Percentiles rank a stretch among this genome's conserved stretches.
These are phyloP conservation scores for Volvariella volvacea DNA, from an alignment of 1,284 basidiomycete species.

Conservation along the genomic window DNA sequence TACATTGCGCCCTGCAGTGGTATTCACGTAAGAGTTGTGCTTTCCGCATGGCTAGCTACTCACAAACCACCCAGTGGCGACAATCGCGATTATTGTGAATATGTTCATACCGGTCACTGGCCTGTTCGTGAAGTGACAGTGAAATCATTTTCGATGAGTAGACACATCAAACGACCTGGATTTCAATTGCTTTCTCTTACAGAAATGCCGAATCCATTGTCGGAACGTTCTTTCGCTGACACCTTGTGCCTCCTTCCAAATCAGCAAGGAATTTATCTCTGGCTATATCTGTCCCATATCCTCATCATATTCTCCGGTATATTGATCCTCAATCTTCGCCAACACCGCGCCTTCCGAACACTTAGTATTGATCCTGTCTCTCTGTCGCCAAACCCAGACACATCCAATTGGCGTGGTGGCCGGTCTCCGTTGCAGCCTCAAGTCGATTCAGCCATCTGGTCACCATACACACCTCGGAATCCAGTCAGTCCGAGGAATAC, in stretches of 20 bases:
- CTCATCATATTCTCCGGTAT: constrained; percentile 24
- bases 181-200: constrained; percentile 77
- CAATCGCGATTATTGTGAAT: constrained; percentile 86
- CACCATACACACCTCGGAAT: constrained; percentile 14
- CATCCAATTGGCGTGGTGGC: background rate
- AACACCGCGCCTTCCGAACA: background rate
- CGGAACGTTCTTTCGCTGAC: constrained; percentile 36
- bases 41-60: too few relatives aligned
- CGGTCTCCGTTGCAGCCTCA: background rate
- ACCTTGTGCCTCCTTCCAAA: constrained; percentile 65
- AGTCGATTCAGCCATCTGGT: constrained; percentile 14
- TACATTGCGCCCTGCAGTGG: constrained; percentile 52
- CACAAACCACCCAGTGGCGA: constrained; percentile 65
- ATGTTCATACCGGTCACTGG: constrained; percentile 37
- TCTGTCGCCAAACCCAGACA: background rate
- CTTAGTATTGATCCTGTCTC: background rate
- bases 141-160: constrained; percentile 76
- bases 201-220: constrained; percentile 28
- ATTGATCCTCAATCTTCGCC: constrained; percentile 14
- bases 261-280: constrained; percentile 54
- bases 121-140: constrained; percentile 63
- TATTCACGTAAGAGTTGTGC: constrained; percentile 59
- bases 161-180: constrained; percentile 70
- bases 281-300: constrained; percentile 48
- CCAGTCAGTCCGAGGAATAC: constrained; percentile 17